Conservation (phyloP, 495 filamentous ascomycete genomes). For the Apodospora peruviana region DNA sequence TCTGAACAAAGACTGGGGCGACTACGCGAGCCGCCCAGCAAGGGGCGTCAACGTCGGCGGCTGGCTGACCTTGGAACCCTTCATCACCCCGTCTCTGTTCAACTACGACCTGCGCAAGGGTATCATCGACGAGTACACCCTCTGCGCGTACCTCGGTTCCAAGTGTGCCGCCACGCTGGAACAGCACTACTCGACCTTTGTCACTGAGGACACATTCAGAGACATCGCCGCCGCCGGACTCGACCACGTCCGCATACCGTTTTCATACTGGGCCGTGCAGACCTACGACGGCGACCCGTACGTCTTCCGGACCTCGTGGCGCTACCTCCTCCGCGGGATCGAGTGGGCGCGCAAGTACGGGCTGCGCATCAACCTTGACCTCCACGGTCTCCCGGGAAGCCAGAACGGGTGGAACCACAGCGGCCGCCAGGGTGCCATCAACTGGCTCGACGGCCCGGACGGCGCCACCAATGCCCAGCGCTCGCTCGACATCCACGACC, state of each 20-base stretch:
- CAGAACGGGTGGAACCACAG: conserved; percentile 92
- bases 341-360: conserved; percentile 94
- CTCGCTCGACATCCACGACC: conserved; percentile 76
- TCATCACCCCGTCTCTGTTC: conserved; percentile 92
- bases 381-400: conserved; percentile 79
- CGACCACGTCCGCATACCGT: conserved; percentile 93
- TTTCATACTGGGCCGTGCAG: conserved; percentile 89
- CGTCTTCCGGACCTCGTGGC: conserved; percentile 80
- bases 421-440: conserved; percentile 63
- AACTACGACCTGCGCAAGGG: conserved; percentile 56
- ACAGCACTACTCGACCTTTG: conserved; percentile 84
- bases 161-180: conserved; percentile 62
- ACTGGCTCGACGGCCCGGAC: conserved; percentile 74
- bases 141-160: conserved; percentile 63
- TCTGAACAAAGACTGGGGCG: conserved; percentile 63
- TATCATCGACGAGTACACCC: conserved; percentile 84
- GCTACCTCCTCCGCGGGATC: conserved; percentile 87
- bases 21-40: conserved; percentile 75
- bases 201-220: conserved; percentile 74
- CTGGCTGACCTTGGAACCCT: conserved; percentile 91
- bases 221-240: conserved; percentile 85
- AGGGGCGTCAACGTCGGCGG: conserved; percentile 91
- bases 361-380: conserved; percentile 86
- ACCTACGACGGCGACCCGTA: conserved; percentile 87
- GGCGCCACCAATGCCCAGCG: conserved; percentile 62